phyloP scores from a whole-genome alignment of 2,329 filamentous ascomycete genomes.

The Phyllosticta citribraziliensis region DNA sequence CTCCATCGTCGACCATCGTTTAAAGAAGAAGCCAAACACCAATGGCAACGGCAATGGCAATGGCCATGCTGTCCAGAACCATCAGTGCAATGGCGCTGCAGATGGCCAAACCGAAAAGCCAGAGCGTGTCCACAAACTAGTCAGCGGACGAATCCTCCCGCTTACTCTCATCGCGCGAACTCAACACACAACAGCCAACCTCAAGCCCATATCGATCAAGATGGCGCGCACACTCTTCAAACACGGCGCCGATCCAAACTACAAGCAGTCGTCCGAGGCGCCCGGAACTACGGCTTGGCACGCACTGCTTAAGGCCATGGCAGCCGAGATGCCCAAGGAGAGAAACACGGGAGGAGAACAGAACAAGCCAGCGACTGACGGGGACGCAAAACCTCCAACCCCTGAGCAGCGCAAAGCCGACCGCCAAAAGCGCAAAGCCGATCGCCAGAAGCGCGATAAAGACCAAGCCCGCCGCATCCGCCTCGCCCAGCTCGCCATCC shows the following conservation, averaged over 20 bases:
- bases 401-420: neutral
- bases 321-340: neutral
- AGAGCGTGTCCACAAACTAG: neutral
- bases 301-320: neutral
- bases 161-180: neutral
- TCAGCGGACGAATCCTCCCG: neutral
- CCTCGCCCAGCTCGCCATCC: neutral
- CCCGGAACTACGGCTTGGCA: neutral
- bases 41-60: neutral
- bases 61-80: too few relatives aligned
- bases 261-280: neutral
- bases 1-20: constrained; percentile 1
- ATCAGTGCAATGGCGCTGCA: too few relatives aligned
- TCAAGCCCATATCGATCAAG: neutral
- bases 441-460: neutral
- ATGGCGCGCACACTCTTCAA: neutral
- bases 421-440: too few relatives aligned
- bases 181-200: neutral
- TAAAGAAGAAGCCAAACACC: neutral
- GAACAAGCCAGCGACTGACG: neutral
- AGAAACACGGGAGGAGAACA: neutral
- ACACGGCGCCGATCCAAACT: neutral
- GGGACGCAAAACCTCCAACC: neutral
- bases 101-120: neutral
- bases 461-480: neutral